Evolutionary conservation across 257 asterid genomes (phyloP).

Genomic region (Rehmannia glutinosa): DNA sequence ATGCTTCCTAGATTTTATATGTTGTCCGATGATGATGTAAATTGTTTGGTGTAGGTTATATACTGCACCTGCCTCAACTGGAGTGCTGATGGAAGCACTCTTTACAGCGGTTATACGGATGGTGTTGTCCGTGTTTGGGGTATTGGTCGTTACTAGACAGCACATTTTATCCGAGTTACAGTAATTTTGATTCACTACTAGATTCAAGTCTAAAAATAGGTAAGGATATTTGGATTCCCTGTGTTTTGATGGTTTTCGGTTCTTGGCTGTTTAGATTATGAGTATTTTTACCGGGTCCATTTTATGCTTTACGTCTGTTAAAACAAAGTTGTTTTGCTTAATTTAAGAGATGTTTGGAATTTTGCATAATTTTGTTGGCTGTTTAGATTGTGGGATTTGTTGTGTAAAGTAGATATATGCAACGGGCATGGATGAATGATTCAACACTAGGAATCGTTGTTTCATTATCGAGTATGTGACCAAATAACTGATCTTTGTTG

Average conservation of each 20-base stretch:
- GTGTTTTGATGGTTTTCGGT: constrained; percentile 20
- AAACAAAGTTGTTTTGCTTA: constrained; percentile 8
- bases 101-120: constrained; percentile 90
- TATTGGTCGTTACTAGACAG: constrained; percentile 57
- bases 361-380: background rate
- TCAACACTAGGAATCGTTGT: no score
- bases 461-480: no score
- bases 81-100: constrained; percentile 94
- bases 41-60: constrained; percentile 36
- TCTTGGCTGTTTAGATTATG: constrained; percentile 36
- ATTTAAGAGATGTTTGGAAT: constrained; percentile 14
- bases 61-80: constrained; percentile 89
- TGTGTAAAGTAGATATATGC: no score
- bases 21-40: background rate
- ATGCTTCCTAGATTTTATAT: background rate
- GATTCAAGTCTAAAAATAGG: constrained; percentile 21
- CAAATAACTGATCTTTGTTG: no score
- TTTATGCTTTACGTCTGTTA: no score
- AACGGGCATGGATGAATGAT: no score
- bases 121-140: constrained; percentile 95
- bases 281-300: constrained; percentile 19
- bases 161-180: constrained; percentile 2
- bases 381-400: no score
- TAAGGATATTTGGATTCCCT: constrained; percentile 26
- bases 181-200: constrained; percentile 20